These are phyloP conservation scores for Chaetomium fimeti DNA, from an alignment of 495 filamentous ascomycete species.

Conservation along the genomic window DNA sequence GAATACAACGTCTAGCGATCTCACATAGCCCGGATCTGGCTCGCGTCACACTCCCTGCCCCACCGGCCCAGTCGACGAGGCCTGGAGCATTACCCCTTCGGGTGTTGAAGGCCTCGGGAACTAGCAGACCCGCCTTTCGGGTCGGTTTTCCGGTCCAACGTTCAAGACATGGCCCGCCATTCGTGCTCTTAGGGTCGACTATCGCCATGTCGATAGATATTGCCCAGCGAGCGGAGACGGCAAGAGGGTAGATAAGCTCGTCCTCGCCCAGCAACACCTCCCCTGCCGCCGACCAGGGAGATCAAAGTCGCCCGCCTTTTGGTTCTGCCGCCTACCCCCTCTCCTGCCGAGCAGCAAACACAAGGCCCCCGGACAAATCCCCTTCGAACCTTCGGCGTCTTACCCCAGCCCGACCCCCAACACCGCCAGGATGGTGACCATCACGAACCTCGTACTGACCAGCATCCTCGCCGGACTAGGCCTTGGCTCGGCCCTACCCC, in stretches of 20 bases:
- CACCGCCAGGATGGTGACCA: conserved; percentile 19
- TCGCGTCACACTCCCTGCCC: neutral
- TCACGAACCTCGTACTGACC: conserved; percentile 28
- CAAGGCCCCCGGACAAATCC: no score
- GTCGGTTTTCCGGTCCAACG: neutral
- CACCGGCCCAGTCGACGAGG: neutral
- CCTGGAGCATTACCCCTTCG: neutral
- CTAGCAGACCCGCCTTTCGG: neutral
- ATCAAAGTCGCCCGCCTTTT: neutral
- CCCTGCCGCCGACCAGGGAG: neutral
- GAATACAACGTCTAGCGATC: neutral
- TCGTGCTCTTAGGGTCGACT: conserved; percentile 8
- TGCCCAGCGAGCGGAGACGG: neutral
- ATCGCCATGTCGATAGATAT: conserved; percentile 17
- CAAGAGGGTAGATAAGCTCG: conserved; percentile 22
- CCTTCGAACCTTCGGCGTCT: neutral
- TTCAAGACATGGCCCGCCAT: neutral
- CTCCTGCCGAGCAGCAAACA: neutral
- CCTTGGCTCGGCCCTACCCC: conserved; percentile 33
- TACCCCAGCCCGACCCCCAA: neutral
- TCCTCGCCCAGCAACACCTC: neutral
- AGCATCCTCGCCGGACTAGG: conserved; percentile 25
- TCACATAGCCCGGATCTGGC: neutral
- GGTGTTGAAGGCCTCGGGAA: neutral
- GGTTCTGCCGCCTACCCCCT: neutral